A percentile compares a stretch with the other conserved stretches of the same genome.
phyloP scores from a whole-genome alignment of 1,284 basidiomycete species.

The Ceratobasidium sp. region DNA sequence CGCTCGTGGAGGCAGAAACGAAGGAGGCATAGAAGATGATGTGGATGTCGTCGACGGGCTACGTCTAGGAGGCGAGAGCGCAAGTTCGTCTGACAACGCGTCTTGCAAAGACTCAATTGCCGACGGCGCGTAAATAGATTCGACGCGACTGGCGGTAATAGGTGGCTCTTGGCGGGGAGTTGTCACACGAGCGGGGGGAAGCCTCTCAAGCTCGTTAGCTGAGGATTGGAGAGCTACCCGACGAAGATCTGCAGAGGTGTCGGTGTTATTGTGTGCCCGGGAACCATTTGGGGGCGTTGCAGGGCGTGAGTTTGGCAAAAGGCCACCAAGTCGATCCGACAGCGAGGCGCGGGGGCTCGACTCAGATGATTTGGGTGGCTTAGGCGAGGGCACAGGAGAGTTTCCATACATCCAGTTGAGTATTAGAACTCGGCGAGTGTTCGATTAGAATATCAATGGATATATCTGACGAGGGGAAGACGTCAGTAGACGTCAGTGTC shows the following conservation, averaged over 20 bases:
- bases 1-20: slow-evolving; percentile 51
- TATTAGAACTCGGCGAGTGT: not conserved
- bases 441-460: not conserved
- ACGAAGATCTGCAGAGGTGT: slow-evolving; percentile 2
- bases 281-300: slow-evolving; percentile 13
- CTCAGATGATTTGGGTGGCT: slow-evolving; percentile 26
- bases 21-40: slow-evolving; percentile 37
- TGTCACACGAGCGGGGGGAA: slow-evolving; percentile 38
- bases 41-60: slow-evolving; percentile 29
- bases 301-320: slow-evolving; percentile 18
- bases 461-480: too few relatives aligned
- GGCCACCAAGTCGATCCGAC: slow-evolving; percentile 23
- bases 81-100: slow-evolving; percentile 44
- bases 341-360: slow-evolving; percentile 35
- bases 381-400: not conserved
- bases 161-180: slow-evolving; percentile 12
- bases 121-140: slow-evolving; percentile 31
- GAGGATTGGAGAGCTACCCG: slow-evolving; percentile 10
- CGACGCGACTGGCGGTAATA: slow-evolving; percentile 23
- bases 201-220: slow-evolving; percentile 21
- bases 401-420: slow-evolving; percentile 29
- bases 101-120: slow-evolving; percentile 45
- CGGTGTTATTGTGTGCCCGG: not conserved
- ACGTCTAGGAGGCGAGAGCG: slow-evolving; percentile 25
- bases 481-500: too few relatives aligned